These are phyloP conservation scores for Xerophyta viscosa DNA, from an alignment of 106 monocot species.

Conservation along the genomic window DNA sequence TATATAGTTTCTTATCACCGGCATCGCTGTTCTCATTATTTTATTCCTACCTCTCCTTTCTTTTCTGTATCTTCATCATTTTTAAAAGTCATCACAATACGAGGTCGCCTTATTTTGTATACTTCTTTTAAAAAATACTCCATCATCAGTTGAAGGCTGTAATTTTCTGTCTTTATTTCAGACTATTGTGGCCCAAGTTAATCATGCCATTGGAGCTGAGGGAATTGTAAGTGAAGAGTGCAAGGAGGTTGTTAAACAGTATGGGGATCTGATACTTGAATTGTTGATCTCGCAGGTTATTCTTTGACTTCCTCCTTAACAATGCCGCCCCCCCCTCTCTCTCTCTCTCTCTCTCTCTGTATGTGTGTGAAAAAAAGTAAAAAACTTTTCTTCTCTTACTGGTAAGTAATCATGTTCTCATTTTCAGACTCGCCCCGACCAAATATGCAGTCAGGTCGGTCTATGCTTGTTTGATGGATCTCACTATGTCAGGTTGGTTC, in stretches of 20 bases:
- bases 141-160: too few relatives aligned
- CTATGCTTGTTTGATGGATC: slow-evolving; percentile 60
- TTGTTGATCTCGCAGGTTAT: slow-evolving; percentile 58
- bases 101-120: too few relatives aligned
- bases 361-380: too few relatives aligned
- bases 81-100: too few relatives aligned
- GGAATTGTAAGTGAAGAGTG: slow-evolving; percentile 64
- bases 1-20: too few relatives aligned
- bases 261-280: slow-evolving; percentile 66
- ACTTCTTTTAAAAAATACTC: too few relatives aligned
- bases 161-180: slow-evolving; percentile 10
- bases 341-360: too few relatives aligned
- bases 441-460: slow-evolving; percentile 62
- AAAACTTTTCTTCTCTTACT: too few relatives aligned
- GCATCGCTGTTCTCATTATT: too few relatives aligned
- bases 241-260: slow-evolving; percentile 56
- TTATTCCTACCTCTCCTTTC: too few relatives aligned
- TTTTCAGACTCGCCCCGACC: slow-evolving; percentile 33
- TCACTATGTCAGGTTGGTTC: slow-evolving; percentile 31
- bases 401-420: not conserved
- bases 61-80: too few relatives aligned
- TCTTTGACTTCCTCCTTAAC: slow-evolving; percentile 1
- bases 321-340: not conserved
- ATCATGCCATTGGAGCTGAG: slow-evolving; percentile 57
- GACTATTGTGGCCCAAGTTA: slow-evolving; percentile 54